Conservation (phyloP, 75 land plant genomes). For the Ceratopteris richardii region DNA sequence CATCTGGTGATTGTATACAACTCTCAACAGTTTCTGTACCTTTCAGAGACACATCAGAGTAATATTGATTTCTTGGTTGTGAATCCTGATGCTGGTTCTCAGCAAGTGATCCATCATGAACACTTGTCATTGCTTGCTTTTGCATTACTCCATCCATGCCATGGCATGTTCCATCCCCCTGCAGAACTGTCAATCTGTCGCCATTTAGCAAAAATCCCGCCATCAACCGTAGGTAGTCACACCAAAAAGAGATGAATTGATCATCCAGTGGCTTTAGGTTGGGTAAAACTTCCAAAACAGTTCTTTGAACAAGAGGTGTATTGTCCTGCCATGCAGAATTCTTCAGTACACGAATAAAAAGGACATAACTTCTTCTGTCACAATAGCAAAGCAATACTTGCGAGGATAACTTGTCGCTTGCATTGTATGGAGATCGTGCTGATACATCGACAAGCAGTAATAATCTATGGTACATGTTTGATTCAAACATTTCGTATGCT, state of each 20-base stretch:
- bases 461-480: conserved; percentile 49
- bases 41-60: too few relatives aligned
- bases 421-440: conserved; percentile 28
- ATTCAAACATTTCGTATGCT: conserved; percentile 63
- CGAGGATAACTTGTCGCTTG: conserved; percentile 22
- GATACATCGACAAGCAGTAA: conserved; percentile 43
- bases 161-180: neutral
- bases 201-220: conserved; percentile 39
- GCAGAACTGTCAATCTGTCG: neutral
- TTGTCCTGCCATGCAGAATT: conserved; percentile 22
- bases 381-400: neutral
- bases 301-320: conserved; percentile 61
- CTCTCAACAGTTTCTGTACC: too few relatives aligned
- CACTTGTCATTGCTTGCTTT: too few relatives aligned
- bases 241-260: conserved; percentile 62
- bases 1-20: neutral
- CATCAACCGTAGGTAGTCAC: conserved; percentile 40
- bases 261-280: conserved; percentile 49
- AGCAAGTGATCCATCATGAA: neutral
- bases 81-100: neutral
- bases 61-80: neutral
- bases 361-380: neutral
- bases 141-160: neutral
- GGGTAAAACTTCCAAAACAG: conserved; percentile 71
- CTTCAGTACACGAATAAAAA: neutral